Base-by-base conservation (phyloP, 768 basidiomycete species). In the Pleurotus djamor region DNA sequence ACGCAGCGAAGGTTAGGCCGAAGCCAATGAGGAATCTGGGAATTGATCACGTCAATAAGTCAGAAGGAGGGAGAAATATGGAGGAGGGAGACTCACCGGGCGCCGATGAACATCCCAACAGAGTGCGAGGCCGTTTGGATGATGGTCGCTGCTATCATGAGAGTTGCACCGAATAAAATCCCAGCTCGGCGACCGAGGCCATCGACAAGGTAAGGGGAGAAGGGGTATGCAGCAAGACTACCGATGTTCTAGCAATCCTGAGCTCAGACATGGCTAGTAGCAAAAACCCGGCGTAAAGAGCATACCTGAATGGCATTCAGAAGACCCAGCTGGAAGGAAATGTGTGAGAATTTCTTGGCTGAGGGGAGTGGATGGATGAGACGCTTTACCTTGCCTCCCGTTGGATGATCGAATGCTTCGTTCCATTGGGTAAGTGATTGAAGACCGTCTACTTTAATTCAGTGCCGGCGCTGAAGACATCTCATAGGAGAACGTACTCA, bases 91-190 rank as follows among this genome's bases (percentile, higher is more conserved):
- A 47, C 72, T 41, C 61, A 82, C 79, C 86, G 81, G 57, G 87
- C 83, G 34, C 84, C 85, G 62, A 88, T 86, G 74, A 88, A 88
- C 82, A 87, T 84, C 50, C 79, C 77, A 41, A 87, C 77, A 41
- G 80, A 82, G 59, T 82, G 76, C 5, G 86, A 77, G 8, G 83
- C 84, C 0, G 84, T 81, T 66, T 89, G 87, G 45, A 87, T 36
- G 43, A 79, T 80, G 4, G 82, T 83, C 10, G 79, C 88, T 34
- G 76, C 71, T 37, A 81, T 74, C 85, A 89, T 87, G 66, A 87
- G 76, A 28, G 67, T 44, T 4, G 86, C 84, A 37, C 88, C 88
- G 28, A 87, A 63, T 67, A 83, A 78, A 28, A 89, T 78, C n/a
- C 84, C 75, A 3, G 68, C 67, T 16, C 84, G 78, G 63, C 88